Conservation (phyloP, 441 rosid species). For the Croton laevigatus region DNA sequence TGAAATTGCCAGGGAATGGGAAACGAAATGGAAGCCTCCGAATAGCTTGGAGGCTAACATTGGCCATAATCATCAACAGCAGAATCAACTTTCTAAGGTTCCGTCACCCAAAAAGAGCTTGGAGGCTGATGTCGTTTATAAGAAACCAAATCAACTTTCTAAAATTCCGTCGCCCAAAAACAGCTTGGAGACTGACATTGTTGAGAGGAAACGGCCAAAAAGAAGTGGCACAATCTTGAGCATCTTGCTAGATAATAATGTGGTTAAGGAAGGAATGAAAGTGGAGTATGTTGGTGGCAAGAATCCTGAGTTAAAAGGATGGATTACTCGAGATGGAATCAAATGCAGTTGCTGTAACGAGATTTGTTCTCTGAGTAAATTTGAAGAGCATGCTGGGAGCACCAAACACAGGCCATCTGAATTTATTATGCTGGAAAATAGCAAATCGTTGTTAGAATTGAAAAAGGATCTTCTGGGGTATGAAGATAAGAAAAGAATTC, state of each 20-base stretch:
- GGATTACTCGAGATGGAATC: slow-evolving; percentile 55
- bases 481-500: slow-evolving; percentile 1
- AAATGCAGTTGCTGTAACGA: slow-evolving; percentile 58
- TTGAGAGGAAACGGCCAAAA: background rate
- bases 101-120: background rate
- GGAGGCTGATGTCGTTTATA: too few species aligned
- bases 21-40: too few species aligned
- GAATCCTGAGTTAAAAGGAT: slow-evolving; percentile 39
- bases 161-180: too few species aligned
- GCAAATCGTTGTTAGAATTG: slow-evolving; percentile 66
- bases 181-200: too few species aligned
- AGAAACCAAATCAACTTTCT: background rate
- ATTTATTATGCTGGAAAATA: slow-evolving; percentile 60
- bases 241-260: slow-evolving; percentile 39
- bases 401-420: slow-evolving; percentile 42
- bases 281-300: slow-evolving; percentile 37
- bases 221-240: slow-evolving; percentile 17
- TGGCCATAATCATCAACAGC: too few species aligned
- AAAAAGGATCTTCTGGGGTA: slow-evolving; percentile 37
- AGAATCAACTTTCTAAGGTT: background rate
- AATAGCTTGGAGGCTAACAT: too few species aligned
- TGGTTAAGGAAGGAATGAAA: slow-evolving; percentile 40
- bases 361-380: slow-evolving; percentile 37
- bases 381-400: slow-evolving; percentile 51
- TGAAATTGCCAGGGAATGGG: slow-evolving; percentile 2